Conservation (phyloP, 2,329 filamentous ascomycete genomes). For the Clarireedia monteithiana region DNA sequence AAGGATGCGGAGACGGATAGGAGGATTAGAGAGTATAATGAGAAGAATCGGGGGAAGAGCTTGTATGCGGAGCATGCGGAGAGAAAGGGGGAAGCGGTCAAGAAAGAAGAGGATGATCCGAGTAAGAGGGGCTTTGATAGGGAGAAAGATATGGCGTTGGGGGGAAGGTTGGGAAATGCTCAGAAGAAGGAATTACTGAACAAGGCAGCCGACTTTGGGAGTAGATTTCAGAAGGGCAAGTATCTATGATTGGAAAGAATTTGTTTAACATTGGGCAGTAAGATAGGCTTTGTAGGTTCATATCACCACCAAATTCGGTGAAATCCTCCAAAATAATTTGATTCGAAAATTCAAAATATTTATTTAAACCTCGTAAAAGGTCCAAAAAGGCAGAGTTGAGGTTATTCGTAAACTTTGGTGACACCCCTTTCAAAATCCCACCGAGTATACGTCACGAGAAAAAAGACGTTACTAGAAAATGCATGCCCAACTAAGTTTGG, state of each 20-base stretch:
- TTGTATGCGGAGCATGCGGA: slow-evolving; percentile 46
- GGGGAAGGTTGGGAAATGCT: slow-evolving; percentile 60
- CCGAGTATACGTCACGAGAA: too few relatives aligned
- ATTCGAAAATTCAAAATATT: too few relatives aligned
- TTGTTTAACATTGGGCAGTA: too few relatives aligned
- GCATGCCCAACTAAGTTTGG: too few relatives aligned
- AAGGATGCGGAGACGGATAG: slow-evolving; percentile 38
- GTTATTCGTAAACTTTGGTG: too few relatives aligned
- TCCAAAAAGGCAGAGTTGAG: too few relatives aligned
- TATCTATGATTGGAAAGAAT: slow-evolving; percentile 33
- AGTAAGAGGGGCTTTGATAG: slow-evolving; percentile 82
- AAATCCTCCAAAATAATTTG: too few relatives aligned
- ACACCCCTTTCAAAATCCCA: too few relatives aligned
- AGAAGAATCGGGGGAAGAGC: slow-evolving; percentile 45
- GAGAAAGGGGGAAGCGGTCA: slow-evolving; percentile 26
- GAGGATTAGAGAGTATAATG: slow-evolving; percentile 51
- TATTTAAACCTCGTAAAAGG: too few relatives aligned
- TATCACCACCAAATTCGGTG: too few relatives aligned
- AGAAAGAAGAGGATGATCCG: slow-evolving; percentile 72
- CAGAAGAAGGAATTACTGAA: slow-evolving; percentile 74
- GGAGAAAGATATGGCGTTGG: slow-evolving; percentile 86
- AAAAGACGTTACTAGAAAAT: too few relatives aligned
- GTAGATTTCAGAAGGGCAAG: slow-evolving; percentile 33
- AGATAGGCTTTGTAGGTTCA: too few relatives aligned
- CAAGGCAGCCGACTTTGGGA: slow-evolving; percentile 70